These are phyloP conservation scores for Solanum appendiculatum DNA, from an alignment of 257 asterid genomes.

Conservation along the genomic window DNA sequence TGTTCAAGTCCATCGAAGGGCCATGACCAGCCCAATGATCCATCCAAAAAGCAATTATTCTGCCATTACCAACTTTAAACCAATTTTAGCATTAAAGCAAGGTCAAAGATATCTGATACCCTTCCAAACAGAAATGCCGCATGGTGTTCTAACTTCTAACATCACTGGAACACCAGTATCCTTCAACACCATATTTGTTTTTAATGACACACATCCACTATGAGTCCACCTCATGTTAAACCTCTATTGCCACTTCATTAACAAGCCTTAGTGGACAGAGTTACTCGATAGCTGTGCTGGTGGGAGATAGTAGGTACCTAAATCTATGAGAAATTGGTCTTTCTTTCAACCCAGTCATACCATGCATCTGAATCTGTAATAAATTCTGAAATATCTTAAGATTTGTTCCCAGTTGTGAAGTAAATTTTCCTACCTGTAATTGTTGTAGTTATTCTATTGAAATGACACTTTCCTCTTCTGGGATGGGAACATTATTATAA, in stretches of 20 bases:
- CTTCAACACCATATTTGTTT: not conserved
- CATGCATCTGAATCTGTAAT: not conserved
- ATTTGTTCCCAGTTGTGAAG: not conserved
- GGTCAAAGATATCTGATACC: not conserved
- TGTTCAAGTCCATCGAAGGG: not conserved
- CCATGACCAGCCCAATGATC: not conserved
- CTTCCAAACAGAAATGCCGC: not conserved
- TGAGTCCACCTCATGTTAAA: not conserved
- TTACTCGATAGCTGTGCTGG: not conserved
- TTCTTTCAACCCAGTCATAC: not conserved
- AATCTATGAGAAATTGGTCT: not conserved
- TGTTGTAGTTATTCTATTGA: not conserved
- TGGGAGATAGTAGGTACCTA: not conserved
- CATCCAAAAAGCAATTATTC: not conserved
- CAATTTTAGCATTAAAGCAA: not conserved
- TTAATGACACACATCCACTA: not conserved
- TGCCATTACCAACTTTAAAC: not conserved
- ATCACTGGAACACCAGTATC: not conserved
- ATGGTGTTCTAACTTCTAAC: too few relatives aligned
- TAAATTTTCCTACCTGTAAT: not conserved
- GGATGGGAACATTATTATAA: not conserved
- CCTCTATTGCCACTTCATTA: not conserved
- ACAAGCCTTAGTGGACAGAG: not conserved
- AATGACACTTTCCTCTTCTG: not conserved
- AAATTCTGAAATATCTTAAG: not conserved